phyloP scores from a whole-genome alignment of 2,329 filamentous ascomycete species.

The Laburnicola sp. region DNA sequence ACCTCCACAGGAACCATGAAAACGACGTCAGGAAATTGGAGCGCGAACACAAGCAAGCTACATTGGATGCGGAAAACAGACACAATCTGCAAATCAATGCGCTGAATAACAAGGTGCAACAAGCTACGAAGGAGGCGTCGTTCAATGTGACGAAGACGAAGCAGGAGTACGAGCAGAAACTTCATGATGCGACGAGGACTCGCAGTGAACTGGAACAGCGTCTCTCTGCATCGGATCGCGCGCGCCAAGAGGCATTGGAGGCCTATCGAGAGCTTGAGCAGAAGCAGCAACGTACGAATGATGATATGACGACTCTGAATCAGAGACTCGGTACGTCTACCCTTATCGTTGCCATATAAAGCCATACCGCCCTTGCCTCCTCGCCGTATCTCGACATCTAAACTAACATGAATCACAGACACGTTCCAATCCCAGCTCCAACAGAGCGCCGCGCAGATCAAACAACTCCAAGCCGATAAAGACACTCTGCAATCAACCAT shows the following conservation, averaged over 20 bases:
- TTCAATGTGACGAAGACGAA: slow-evolving; percentile 31
- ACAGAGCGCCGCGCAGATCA: slow-evolving; percentile 37
- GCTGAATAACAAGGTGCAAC: slow-evolving; percentile 42
- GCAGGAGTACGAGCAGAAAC: slow-evolving; percentile 41
- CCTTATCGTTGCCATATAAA: not conserved
- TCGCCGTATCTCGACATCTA: not conserved
- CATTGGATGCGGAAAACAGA: slow-evolving; percentile 52
- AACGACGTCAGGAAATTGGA: slow-evolving; percentile 61
- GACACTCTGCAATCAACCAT: slow-evolving; percentile 20
- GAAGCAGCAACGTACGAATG: slow-evolving; percentile 27
- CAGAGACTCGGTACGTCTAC: slow-evolving; percentile 20
- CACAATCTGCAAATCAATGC: slow-evolving; percentile 48
- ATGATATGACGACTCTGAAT: slow-evolving; percentile 28
- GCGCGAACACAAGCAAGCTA: slow-evolving; percentile 36
- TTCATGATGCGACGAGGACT: slow-evolving; percentile 29
- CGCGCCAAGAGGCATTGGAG: slow-evolving; percentile 31
- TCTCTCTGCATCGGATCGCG: slow-evolving; percentile 30
- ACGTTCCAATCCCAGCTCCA: slow-evolving; percentile 30
- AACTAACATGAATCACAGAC: slow-evolving; percentile 5
- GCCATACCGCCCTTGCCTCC: not conserved
- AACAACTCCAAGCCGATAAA: slow-evolving; percentile 45
- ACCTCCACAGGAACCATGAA: slow-evolving; percentile 70
- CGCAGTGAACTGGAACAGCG: slow-evolving; percentile 33
- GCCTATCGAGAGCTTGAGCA: slow-evolving; percentile 33
- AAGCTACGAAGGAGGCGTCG: slow-evolving; percentile 33